Evolutionary conservation across 306 rosid genomes (phyloP).

Genomic region (Pterocarpus santalinus): DNA sequence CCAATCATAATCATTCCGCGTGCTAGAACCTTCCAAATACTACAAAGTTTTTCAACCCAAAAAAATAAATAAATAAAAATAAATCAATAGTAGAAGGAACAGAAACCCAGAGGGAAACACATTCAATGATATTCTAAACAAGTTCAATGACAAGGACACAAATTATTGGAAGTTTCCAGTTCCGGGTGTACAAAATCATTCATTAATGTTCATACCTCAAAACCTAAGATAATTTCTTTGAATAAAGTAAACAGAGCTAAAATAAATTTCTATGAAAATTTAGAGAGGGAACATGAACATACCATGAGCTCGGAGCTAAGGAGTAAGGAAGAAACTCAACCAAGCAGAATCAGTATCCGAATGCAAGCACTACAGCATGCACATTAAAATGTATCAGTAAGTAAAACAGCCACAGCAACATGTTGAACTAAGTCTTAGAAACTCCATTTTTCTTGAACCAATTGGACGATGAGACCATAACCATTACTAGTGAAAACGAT

Average conservation of each 20-base stretch:
- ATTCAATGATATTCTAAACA: not conserved
- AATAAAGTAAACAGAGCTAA: not conserved
- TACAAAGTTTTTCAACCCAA: conserved; percentile 3
- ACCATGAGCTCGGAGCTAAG: conserved; percentile 35
- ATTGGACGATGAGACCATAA: not conserved
- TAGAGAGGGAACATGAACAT: not conserved
- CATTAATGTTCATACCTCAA: not conserved
- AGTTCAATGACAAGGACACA: not conserved
- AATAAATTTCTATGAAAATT: not conserved
- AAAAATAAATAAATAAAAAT: not conserved
- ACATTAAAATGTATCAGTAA: not conserved
- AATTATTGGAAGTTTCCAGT: not conserved
- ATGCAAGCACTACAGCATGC: not conserved
- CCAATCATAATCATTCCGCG: conserved; percentile 15
- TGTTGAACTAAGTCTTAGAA: not conserved
- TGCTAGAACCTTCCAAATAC: not conserved
- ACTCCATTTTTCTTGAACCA: not conserved
- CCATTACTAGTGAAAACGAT: too few relatives aligned
- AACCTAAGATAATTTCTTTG: not conserved
- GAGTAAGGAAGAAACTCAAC: not conserved
- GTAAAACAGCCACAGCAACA: not conserved
- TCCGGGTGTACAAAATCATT: not conserved
- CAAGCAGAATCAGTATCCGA: conserved; percentile 3
- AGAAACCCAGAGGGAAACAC: too few relatives aligned
- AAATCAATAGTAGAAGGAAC: not conserved